Base-by-base conservation (phyloP, 371 early-diverging fungal species). In the Fennellomyces sp. region DNA sequence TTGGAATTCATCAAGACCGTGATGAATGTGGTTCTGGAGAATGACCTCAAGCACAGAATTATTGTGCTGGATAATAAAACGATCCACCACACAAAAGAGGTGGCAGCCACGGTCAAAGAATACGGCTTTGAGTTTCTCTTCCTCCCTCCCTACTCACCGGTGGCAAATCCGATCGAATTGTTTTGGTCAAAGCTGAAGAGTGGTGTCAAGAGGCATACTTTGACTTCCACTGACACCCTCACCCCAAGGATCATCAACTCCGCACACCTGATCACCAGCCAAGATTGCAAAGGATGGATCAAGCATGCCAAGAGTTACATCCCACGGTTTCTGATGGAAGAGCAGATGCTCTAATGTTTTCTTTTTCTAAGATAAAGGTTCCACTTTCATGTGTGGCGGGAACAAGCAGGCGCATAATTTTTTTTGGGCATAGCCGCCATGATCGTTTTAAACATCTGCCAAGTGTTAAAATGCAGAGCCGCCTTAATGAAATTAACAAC, bases 81-180 rank as follows among this genome's bases (percentile, higher is more conserved):
- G 2, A 60, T 60, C 15, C 60, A 60, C 29, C 23, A 50, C 27
- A 12, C 27, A 12, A 13, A 49, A 21, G 36, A 33, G 30, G 51
- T 56, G 19, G 15, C 42, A 5, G 30, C 2, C n/a, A 4, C 23
- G 1, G 25, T 53, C 5, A 31, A 1, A 47, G 23, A 5, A 29
- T 50, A 56, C 8, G 64, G 64, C 4, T 63, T 42, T 48, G 10
- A 26, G n/a, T 50, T 39, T 31, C 30, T 52, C 13, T 58, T 52
- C 27, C 54, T 63, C 5, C 64, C 58, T 1, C 58, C 64, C 8
- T 63, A 56, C 15, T 57, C 64, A 17, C 64, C 64, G 1, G 45
- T 48, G 8, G 50, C 52, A 1, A 63, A 63, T 33, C 64, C 60
- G 28, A 60, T 60, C 21, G 60, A 60, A 21, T 30, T 38, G 17